Conservation (phyloP, 148 eudicot genomes). For the Camellia sinensis region DNA sequence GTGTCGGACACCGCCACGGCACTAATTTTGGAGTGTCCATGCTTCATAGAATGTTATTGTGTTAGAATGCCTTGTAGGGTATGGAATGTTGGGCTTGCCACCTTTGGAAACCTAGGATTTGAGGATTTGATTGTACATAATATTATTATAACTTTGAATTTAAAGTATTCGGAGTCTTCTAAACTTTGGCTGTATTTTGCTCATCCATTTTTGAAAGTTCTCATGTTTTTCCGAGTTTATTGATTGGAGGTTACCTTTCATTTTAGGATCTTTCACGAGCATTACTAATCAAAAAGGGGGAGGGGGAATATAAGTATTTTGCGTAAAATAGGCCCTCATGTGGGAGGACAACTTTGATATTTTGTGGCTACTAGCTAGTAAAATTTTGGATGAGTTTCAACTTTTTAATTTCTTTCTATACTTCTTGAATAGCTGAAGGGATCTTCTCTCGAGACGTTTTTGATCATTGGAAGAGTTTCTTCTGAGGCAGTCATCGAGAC, state of each 20-base stretch:
- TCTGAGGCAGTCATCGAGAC: slow-evolving; percentile 84
- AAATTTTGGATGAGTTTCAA: background rate
- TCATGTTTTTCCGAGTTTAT: background rate
- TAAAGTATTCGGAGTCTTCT: background rate
- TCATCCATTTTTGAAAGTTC: background rate
- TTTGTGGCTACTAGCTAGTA: too few species aligned
- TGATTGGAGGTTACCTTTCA: background rate
- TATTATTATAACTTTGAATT: background rate
- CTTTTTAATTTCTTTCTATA: background rate
- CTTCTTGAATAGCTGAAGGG: slow-evolving; percentile 53
- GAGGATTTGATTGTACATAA: background rate
- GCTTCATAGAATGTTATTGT: too few species aligned
- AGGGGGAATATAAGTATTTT: background rate
- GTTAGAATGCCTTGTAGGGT: background rate
- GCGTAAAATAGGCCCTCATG: background rate
- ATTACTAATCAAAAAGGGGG: background rate
- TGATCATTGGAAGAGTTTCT: slow-evolving; percentile 87
- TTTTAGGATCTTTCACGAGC: background rate
- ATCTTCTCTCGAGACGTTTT: slow-evolving; percentile 76
- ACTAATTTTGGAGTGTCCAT: too few species aligned
- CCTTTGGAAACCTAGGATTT: background rate
- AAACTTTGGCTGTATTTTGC: background rate
- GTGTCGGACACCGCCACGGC: too few species aligned
- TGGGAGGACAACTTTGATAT: background rate
- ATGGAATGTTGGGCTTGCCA: background rate